Evolutionary conservation across 164 flowering plant genomes (phyloP), one percentile per base, ranked within the genome.

Genomic region (Aristolochia californica): DNA sequence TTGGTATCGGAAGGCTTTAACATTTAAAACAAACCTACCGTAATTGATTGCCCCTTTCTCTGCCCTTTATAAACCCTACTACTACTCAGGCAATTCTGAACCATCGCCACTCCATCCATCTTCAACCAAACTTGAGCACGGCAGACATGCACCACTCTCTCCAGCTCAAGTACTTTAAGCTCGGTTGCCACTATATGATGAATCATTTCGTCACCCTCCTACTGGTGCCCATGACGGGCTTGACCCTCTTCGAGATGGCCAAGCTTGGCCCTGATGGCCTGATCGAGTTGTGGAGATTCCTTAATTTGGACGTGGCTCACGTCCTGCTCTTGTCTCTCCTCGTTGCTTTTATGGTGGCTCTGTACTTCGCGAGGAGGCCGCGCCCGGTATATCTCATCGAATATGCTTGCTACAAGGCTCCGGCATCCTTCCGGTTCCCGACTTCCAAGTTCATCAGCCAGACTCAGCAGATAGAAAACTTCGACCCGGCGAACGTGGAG

Each of bases 281-380:
- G 13, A 18, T 74, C 21, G 18, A 24, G 5, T 49, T 64, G 1
- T 54, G 56, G 47, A 21, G 23, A 0, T 66, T 68, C 1, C 68
- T 75, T 21, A 22, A 62, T 13, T 14, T 69, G 0, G 61, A 65
- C 27, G 16, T 50, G 11, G 45, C 72, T 28, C 62, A 70, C 17
- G 13, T 72, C 20, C 62, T 70, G 9, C 58, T 54, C 44, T 67
- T 64, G 11, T 43, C 60, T 1, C 60, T 75, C 60, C 48, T 75
- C 52, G 23, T 57, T 45, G 30, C 67, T 59, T 64, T 75, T 63
- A 25, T 63, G 24, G 30, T 58, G 55, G 62, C 77, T 13, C 52
- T 72, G 47, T 77, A 72, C 60, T 70, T 65, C 66, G 68, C 68
- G 73, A 70, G 78, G 26, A 66, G 58, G 59, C 81, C 81, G 2